Evolutionary conservation across 768 basidiomycete genomes (phyloP), one percentile per base, ranked within the genome.

Genomic region (Tulasnella sp.): DNA sequence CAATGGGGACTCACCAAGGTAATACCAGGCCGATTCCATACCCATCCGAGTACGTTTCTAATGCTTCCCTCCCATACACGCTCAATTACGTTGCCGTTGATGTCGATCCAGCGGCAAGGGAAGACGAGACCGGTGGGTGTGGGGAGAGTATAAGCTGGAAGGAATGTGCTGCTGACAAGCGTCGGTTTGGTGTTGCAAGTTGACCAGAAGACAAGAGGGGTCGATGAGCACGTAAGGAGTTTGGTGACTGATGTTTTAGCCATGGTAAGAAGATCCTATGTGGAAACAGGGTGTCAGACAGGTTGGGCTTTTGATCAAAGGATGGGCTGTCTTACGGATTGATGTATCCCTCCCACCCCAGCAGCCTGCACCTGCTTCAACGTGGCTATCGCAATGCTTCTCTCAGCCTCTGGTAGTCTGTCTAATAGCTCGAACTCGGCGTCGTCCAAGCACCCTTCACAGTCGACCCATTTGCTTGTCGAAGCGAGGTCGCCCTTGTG

Each of bases 61-160:
- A 83, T 64, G 6, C 80, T 86, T n/a, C 83, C 77, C 54, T 78
- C 75, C 87, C 87, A 90, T 35, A 77, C 74, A 57, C 81, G 79
- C 8, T 69, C 66, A 34, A 87, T 69, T 63, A 72, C 79, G 14
- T 63, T 63, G 2, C 87, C 87, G n/a, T 71, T 70, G 54, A 86
- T 76, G 65, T 86, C 83, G 37, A 86, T 68, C 87, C 86, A 89
- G 15, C 86, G 78, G 32, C 86, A 75, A 39, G 87, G 86, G 52
- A 80, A 75, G 14, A 80, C 61, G 59, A 59, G 29, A 14, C 43
- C 19, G 17, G 23, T 3, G 8, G 46, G 35, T 35, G 23, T 21
- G 15, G 40, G 37, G 49, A 34, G 37, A 19, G 40, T 36, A 52
- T 21, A 43, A 25, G 27, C 5, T 14, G 29, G 37, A 76, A 74